Percentiles rank a stretch among this genome's conserved stretches.
These are phyloP conservation scores for Phoma sp. DNA, from an alignment of 2,329 filamentous ascomycete species.

Conservation along the genomic window DNA sequence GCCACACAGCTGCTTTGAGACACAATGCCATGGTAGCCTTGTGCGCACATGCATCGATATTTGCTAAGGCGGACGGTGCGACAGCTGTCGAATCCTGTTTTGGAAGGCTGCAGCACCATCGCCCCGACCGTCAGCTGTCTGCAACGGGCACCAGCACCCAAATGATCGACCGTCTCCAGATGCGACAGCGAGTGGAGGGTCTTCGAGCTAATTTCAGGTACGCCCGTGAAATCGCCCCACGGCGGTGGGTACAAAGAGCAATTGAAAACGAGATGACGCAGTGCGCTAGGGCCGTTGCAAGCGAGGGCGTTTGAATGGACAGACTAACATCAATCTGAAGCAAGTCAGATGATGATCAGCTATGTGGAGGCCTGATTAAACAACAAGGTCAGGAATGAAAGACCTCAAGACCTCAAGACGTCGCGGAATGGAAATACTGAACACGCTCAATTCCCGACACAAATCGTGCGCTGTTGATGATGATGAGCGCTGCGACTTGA, in stretches of 20 bases:
- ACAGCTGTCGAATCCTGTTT: constrained; percentile 8
- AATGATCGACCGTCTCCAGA: constrained; percentile 5
- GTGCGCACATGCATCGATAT: constrained; percentile 27
- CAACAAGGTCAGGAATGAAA: constrained; percentile 6
- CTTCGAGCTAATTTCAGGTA: constrained; percentile 15
- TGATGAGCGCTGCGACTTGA: no score
- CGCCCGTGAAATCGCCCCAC: neutral
- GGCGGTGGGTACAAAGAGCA: constrained; percentile 3
- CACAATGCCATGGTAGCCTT: constrained; percentile 10
- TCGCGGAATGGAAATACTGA: neutral
- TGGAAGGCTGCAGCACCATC: constrained; percentile 6
- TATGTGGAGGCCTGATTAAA: neutral
- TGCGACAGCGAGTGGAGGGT: neutral
- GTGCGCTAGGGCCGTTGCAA: constrained; percentile 6
- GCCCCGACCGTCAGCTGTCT: constrained; percentile 1
- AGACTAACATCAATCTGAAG: constrained; percentile 8
- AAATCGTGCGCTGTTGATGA: neutral
- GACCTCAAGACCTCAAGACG: neutral
- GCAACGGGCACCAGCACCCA: constrained; percentile 8
- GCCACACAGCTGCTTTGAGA: constrained; percentile 26
- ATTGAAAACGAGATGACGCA: constrained; percentile 11
- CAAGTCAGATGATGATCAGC: constrained; percentile 12
- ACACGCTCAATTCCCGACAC: neutral
- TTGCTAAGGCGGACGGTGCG: constrained; percentile 18
- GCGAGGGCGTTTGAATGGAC: constrained; percentile 7